Conservation (phyloP, 2,329 filamentous ascomycete genomes). For the Penicillium nordicum region DNA sequence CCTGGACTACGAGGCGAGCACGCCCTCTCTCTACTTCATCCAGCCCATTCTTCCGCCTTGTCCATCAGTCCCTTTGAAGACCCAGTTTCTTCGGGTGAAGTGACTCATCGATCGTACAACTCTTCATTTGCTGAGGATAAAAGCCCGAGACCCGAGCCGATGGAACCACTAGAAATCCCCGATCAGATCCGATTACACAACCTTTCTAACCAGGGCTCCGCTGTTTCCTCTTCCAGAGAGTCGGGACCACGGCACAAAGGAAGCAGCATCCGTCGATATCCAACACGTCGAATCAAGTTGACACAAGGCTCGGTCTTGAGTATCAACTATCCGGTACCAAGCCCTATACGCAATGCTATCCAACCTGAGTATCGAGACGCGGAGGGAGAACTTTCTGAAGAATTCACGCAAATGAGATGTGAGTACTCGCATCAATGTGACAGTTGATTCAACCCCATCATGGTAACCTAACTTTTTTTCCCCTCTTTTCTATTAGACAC, state of each 20-base stretch:
- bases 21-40: background rate
- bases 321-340: constrained; percentile 15
- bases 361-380: constrained; percentile 13
- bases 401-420: constrained; percentile 19
- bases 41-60: background rate
- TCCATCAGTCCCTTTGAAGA: background rate
- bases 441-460: background rate
- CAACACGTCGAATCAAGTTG: constrained; percentile 16
- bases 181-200: constrained; percentile 7
- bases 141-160: background rate
- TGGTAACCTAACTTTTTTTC: background rate
- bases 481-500: constrained; percentile 57
- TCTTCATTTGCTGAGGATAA: background rate
- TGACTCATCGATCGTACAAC: background rate
- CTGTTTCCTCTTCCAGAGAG: constrained; percentile 1
- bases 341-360: constrained; percentile 15
- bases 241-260: constrained; percentile 1
- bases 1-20: background rate
- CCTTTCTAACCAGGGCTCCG: constrained; percentile 2
- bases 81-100: background rate
- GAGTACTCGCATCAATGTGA: background rate
- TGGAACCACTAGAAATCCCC: background rate
- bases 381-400: constrained; percentile 14
- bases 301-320: constrained; percentile 15
- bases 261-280: constrained; percentile 11